phyloP scores from a whole-genome alignment of 2,329 filamentous ascomycete species.

The Arthrinium puccinioides region DNA sequence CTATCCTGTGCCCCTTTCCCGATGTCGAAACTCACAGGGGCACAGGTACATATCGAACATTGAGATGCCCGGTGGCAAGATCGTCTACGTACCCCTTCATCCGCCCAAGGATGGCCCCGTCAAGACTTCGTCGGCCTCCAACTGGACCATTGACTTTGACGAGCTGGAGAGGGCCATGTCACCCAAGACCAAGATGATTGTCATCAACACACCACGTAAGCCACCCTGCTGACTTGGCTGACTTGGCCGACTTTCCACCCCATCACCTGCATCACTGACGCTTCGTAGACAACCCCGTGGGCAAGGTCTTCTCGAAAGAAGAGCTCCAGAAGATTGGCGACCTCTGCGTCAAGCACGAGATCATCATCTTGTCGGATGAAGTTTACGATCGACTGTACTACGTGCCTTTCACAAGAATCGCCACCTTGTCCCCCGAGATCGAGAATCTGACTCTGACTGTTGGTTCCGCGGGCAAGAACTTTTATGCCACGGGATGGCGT shows the following conservation, averaged over 20 bases:
- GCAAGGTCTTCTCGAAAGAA: constrained; percentile 82
- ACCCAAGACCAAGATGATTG: constrained; percentile 89
- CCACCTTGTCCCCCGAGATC: constrained; percentile 84
- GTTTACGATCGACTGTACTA: constrained; percentile 96
- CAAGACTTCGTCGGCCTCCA: constrained; percentile 74
- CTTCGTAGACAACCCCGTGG: constrained; percentile 76
- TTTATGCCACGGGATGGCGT: constrained; percentile 95
- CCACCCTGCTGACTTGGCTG: not conserved
- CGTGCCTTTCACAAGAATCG: constrained; percentile 87
- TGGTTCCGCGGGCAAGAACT: constrained; percentile 94
- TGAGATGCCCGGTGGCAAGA: constrained; percentile 92
- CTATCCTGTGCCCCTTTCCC: not conserved
- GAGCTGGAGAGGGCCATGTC: constrained; percentile 78
- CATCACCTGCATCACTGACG: not conserved
- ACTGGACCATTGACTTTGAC: constrained; percentile 83
- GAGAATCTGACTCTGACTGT: constrained; percentile 86
- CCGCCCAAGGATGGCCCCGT: constrained; percentile 74
- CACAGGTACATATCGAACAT: constrained; percentile 91
- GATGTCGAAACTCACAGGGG: constrained; percentile 1
- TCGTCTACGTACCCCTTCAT: constrained; percentile 91
- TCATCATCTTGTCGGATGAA: constrained; percentile 87
- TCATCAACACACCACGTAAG: constrained; percentile 66
- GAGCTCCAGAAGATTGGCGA: constrained; percentile 82
- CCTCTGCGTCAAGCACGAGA: constrained; percentile 84
- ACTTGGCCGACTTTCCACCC: not conserved